Conservation (phyloP, 139 green algal genomes). For the Spirogloea muscicola region DNA sequence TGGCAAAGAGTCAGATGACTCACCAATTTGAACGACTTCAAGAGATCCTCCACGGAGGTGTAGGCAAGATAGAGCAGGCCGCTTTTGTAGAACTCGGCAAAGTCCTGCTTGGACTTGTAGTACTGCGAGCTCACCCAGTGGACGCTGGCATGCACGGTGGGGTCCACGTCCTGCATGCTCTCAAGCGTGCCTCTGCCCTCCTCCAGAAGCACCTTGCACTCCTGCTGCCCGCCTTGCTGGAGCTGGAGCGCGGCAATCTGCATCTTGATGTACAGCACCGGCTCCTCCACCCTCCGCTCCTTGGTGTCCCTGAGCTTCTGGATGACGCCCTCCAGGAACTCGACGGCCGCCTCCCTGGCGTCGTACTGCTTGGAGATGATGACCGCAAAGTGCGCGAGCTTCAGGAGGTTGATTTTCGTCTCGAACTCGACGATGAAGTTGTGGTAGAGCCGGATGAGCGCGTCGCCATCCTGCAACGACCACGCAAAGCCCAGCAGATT, state of each 20-base stretch:
- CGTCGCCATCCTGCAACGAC: constrained; percentile 38
- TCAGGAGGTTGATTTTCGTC: constrained; percentile 87
- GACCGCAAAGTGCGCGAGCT: constrained; percentile 70
- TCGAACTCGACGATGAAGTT: constrained; percentile 89
- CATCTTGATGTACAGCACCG: constrained; percentile 76
- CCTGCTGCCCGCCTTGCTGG: constrained; percentile 43
- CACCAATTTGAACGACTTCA: constrained; percentile 64
- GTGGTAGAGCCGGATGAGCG: constrained; percentile 75
- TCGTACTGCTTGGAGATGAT: constrained; percentile 56
- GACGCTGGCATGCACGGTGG: constrained; percentile 76
- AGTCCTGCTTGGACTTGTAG: constrained; percentile 78
- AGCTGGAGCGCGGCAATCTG: constrained; percentile 84
- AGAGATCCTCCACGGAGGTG: constrained; percentile 74
- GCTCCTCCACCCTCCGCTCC: constrained; percentile 58
- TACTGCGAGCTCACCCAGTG: constrained; percentile 80
- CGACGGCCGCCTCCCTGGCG: constrained; percentile 50
- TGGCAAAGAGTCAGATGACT: too few relatives aligned
- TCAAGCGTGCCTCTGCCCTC: constrained; percentile 73
- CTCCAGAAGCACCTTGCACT: constrained; percentile 64
- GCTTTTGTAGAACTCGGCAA: constrained; percentile 83
- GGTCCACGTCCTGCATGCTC: constrained; percentile 72
- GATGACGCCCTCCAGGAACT: constrained; percentile 66
- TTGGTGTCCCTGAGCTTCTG: constrained; percentile 63
- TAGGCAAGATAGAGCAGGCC: constrained; percentile 88
- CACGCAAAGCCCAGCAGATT: not conserved